Evolutionary conservation across 2,329 filamentous ascomycete species (phyloP).

Genomic region (Plenodomus lindquistii): DNA sequence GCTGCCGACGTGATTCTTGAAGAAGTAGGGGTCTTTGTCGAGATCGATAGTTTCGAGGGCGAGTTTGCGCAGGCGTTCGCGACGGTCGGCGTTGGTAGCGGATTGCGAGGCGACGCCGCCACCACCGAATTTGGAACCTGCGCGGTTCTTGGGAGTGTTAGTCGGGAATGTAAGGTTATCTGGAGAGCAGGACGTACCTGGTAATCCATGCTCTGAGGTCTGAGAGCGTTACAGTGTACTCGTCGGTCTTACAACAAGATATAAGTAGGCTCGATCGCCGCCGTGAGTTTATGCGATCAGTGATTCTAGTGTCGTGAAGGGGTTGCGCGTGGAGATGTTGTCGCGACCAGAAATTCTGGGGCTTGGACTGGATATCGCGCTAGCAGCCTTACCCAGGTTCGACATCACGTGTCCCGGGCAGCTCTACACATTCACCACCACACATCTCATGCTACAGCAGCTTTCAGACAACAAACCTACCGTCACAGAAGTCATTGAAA

Average conservation of each 20-base stretch:
- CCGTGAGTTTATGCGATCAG: not conserved
- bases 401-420: constrained; percentile 9
- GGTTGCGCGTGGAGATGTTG: constrained; percentile 12
- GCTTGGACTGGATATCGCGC: constrained; percentile 18
- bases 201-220: constrained; percentile 52
- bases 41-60: constrained; percentile 98
- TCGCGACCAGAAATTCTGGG: constrained; percentile 23
- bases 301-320: not conserved
- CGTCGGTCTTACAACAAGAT: not conserved
- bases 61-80: constrained; percentile 95
- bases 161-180: constrained; percentile 3
- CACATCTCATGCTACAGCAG: not conserved
- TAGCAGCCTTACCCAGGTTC: constrained; percentile 17
- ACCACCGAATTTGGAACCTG: constrained; percentile 96
- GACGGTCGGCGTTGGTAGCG: constrained; percentile 93
- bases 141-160: constrained; percentile 69
- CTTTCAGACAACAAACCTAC: not conserved
- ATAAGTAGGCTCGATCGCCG: not conserved
- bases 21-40: constrained; percentile 99
- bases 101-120: constrained; percentile 93
- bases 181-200: constrained; percentile 43
- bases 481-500: not conserved
- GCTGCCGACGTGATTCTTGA: constrained; percentile 98
- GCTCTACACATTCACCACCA: constrained; percentile 4
- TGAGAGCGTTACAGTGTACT: not conserved